Evolutionary conservation across 257 asterid genomes (phyloP), one percentile per base, ranked within the genome.

Genomic region (Plantago ovata): DNA sequence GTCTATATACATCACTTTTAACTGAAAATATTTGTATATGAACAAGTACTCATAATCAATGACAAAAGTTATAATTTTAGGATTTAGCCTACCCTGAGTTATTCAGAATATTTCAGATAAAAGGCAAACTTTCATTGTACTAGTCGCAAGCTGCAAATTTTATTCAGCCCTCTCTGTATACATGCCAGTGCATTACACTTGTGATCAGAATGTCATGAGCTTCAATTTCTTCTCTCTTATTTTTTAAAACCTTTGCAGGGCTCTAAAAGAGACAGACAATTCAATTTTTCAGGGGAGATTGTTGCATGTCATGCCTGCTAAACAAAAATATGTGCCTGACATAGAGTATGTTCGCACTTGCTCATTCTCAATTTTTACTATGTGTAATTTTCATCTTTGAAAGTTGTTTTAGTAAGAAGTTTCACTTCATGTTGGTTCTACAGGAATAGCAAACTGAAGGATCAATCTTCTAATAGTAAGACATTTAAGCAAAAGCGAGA

Each of bases 241-340:
- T 2, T n/a, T n/a, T n/a, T 24, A 3, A 42, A 36, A 53, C 18
- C 13, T 45, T 61, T 70, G 46, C 81, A 89, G 96, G 91, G 98
- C 95, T 44, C 65, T 93, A 54, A 75, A 75, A 60, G 91, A 85
- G 89, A 79, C 75, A 87, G 94, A 93, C 66, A 74, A 61, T 66
- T 81, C 94, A 47, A 79, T 67, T 72, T 93, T 93, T 66, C 98
- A 93, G 74, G 98, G 98, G 63, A 86, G 98, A 79, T 61, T 93
- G 64, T 69, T 93, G 81, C 95, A 89, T 72, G 86, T 93, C 72
- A 82, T 84, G 95, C 91, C 82, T 45, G 98, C 97, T 61, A 48
- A 58, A 47, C 77, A 72, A 68, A 80, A 64, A 95, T 92, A 77
- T 71, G 91, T 44, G 47, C 49, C 32, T 51, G 36, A 28, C 36